Percentiles rank a stretch among this genome's conserved stretches.
Evolutionary conservation across 169 alveolate genomes (phyloP).

Genomic region (Eimeria mitis): DNA sequence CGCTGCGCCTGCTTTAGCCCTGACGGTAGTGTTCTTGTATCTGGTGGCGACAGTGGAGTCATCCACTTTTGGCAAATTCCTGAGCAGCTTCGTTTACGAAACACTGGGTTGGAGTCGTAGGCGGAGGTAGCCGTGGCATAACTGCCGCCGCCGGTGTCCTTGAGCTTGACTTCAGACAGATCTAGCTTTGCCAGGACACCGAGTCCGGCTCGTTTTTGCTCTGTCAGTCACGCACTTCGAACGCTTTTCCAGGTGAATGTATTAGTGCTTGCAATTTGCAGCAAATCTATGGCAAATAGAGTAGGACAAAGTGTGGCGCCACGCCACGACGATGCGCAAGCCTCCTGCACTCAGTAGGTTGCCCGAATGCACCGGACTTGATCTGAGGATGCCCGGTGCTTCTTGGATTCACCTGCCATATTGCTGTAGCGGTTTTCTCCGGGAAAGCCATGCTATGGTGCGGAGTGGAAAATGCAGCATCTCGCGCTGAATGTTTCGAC

Average conservation of each 20-base stretch:
- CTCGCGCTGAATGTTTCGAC: neutral
- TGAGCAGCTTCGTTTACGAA: constrained; percentile 25
- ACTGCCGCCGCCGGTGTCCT: neutral
- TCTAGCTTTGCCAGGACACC: neutral
- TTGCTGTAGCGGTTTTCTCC: neutral
- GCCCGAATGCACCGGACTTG: neutral
- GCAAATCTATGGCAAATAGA: neutral
- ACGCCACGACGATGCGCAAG: neutral
- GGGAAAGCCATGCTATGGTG: neutral
- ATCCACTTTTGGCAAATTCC: constrained; percentile 85
- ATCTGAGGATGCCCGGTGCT: neutral
- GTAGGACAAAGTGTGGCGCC: neutral
- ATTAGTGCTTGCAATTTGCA: neutral
- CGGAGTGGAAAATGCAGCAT: neutral
- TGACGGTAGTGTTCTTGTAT: constrained; percentile 87
- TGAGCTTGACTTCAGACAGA: neutral
- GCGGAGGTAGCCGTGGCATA: neutral
- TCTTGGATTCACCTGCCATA: neutral
- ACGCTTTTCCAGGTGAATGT: neutral
- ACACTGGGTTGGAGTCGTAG: neutral
- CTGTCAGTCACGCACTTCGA: neutral
- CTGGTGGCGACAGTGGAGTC: constrained; percentile 92
- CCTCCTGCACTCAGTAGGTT: neutral
- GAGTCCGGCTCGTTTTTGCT: neutral
- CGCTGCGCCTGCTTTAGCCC: constrained; percentile 87